Conservation (phyloP, 2,329 filamentous ascomycete species). For the Colletotrichum ledebouriae region DNA sequence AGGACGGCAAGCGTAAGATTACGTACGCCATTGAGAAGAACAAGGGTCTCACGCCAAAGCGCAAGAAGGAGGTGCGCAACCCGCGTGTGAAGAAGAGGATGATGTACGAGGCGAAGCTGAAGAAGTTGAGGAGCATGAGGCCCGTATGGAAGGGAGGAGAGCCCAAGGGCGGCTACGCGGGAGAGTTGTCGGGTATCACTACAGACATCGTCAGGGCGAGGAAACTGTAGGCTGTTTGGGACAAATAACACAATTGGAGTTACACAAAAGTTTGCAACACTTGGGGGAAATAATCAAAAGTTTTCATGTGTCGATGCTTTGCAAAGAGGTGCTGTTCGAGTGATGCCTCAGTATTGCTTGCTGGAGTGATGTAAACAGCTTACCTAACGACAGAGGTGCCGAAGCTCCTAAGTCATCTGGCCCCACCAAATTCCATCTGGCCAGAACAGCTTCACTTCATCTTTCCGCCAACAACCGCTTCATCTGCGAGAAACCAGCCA, state of each 20-base stretch:
- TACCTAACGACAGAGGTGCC: background rate
- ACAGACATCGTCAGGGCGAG: slow-evolving; percentile 91
- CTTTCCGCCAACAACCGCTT: background rate
- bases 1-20: slow-evolving; percentile 92
- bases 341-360: background rate
- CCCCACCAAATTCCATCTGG: slow-evolving; percentile 36
- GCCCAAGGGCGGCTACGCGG: slow-evolving; percentile 86
- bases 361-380: background rate
- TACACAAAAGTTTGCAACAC: slow-evolving; percentile 12
- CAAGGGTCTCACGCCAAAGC: slow-evolving; percentile 89
- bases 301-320: slow-evolving; percentile 1
- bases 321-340: background rate
- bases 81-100: slow-evolving; percentile 98
- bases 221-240: slow-evolving; percentile 74
- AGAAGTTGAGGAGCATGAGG: slow-evolving; percentile 92
- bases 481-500: background rate
- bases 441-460: slow-evolving; percentile 35
- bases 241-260: slow-evolving; percentile 40
- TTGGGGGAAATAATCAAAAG: slow-evolving; percentile 7
- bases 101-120: slow-evolving; percentile 96
- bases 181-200: slow-evolving; percentile 97
- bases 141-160: slow-evolving; percentile 88
- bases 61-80: slow-evolving; percentile 95
- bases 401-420: slow-evolving; percentile 30
- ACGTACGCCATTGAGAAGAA: slow-evolving; percentile 97